Evolutionary conservation across 345 rosid genomes (phyloP).

Genomic region (Isatis tinctoria): DNA sequence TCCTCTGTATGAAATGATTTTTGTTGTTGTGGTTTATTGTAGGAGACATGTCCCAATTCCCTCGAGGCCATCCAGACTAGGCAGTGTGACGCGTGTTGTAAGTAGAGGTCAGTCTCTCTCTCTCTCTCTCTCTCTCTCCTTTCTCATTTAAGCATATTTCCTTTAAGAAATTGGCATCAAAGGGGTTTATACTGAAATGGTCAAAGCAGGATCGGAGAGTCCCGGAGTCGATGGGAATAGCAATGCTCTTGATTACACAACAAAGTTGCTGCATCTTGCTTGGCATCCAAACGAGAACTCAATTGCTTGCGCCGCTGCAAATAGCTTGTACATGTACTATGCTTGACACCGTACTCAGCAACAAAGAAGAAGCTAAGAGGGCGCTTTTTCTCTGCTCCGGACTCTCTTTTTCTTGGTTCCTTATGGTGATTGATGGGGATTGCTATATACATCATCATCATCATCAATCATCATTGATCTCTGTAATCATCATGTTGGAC

Average conservation of each 20-base stretch:
- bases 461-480: constrained; percentile 1
- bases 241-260: constrained; percentile 69
- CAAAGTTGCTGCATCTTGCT: constrained; percentile 91
- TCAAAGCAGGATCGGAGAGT: constrained; percentile 72
- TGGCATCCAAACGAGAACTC: constrained; percentile 96
- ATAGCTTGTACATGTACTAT: constrained; percentile 98
- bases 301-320: constrained; percentile 97
- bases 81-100: constrained; percentile 78
- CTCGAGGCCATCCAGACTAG: constrained; percentile 68
- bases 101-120: constrained; percentile 74
- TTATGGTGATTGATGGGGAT: neutral
- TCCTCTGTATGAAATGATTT: too few species aligned
- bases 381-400: constrained; percentile 6
- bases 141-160: neutral
- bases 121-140: too few species aligned
- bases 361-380: neutral
- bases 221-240: constrained; percentile 73
- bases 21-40: constrained; percentile 18
- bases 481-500: constrained; percentile 14
- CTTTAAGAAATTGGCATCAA: neutral
- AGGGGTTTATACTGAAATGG: neutral
- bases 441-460: constrained; percentile 2
- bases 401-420: constrained; percentile 13
- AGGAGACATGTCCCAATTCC: constrained; percentile 88
- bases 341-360: constrained; percentile 39